Conservation (phyloP, 2,329 filamentous ascomycete genomes). For the Colletotrichum sp. region DNA sequence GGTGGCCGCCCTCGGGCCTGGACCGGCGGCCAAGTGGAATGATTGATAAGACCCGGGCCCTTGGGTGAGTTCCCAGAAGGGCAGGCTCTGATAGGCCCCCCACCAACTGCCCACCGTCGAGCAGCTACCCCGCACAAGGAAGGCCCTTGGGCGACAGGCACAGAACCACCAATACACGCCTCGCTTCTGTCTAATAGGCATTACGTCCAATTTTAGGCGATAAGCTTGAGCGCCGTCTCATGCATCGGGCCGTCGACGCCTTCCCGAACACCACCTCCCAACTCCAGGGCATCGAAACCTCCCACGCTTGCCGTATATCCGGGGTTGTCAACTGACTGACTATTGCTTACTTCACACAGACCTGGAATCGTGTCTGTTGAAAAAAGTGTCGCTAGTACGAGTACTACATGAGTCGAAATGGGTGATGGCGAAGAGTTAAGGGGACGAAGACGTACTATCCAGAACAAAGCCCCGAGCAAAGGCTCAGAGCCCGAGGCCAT, state of each 20-base stretch:
- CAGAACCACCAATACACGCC: slow-evolving; percentile 3
- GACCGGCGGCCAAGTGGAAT: slow-evolving; percentile 22
- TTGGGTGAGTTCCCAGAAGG: neutral
- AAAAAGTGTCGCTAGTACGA: neutral
- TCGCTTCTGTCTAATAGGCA: slow-evolving; percentile 18
- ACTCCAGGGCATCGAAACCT: neutral
- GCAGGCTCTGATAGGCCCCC: slow-evolving; percentile 9
- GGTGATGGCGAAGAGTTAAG: neutral
- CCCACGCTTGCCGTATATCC: neutral
- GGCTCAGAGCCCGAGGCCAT: neutral
- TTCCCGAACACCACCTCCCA: neutral
- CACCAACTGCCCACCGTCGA: neutral
- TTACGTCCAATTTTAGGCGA: slow-evolving; percentile 19
- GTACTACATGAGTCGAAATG: neutral
- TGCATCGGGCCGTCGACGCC: neutral
- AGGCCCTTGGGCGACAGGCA: neutral
- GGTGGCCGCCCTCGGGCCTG: slow-evolving; percentile 4
- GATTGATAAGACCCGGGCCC: slow-evolving; percentile 11
- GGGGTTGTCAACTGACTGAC: neutral
- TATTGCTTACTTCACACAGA: neutral
- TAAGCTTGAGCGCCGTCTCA: slow-evolving; percentile 3
- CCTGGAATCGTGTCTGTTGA: neutral
- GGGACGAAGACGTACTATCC: neutral
- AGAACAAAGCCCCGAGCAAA: neutral
- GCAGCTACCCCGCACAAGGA: slow-evolving; percentile 17